Evolutionary conservation across 345 rosid species (phyloP), one percentile per base, ranked within the genome.

Genomic region (Murraya koenigii): DNA sequence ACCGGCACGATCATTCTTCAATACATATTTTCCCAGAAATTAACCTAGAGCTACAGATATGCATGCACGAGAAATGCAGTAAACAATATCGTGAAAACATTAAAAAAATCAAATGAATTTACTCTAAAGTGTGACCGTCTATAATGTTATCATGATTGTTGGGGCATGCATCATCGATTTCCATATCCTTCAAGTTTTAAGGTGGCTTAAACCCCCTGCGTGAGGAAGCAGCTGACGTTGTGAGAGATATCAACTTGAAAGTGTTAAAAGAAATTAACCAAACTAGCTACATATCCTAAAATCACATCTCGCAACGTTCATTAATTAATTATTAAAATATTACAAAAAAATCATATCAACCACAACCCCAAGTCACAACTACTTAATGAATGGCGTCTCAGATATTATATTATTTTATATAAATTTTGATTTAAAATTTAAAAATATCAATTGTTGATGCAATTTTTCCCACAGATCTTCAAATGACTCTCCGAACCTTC

Each of bases 161-260:
- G 26, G 35, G 75, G 38, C 64, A 73, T 73, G 23, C 68, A 49
- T 72, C 49, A 64, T 26, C 47, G 19, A 70, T 74, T 38, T 54
- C 13, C n/a, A 70, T 74, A 38, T 54, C 74, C 58, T 75, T 23
- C 22, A 59, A 54, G 59, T 10, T 66, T 19, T 8, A 30, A n/a
- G 10, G 60, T 10, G 23, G 39, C 68, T 49, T 60, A 75, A 38
- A 58, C 59, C 71, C 58, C 82, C 88, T 83, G 82, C 79, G 61
- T 39, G 39, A 69, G 33, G 69, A 69, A 66, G 41, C 72, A 66
- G 22, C 55, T 41, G 62, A 19, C 39, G 20, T 30, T 76, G 36
- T 52, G 62, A 44, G 25, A 33, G 36, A 71, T 1, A 32, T 1
- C n/a, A 13, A 73, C 23, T 23, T 13, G 33, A 5, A 71, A 6